Evolutionary conservation across 768 basidiomycete species (phyloP).

Genomic region (Hygrocybe punicea): DNA sequence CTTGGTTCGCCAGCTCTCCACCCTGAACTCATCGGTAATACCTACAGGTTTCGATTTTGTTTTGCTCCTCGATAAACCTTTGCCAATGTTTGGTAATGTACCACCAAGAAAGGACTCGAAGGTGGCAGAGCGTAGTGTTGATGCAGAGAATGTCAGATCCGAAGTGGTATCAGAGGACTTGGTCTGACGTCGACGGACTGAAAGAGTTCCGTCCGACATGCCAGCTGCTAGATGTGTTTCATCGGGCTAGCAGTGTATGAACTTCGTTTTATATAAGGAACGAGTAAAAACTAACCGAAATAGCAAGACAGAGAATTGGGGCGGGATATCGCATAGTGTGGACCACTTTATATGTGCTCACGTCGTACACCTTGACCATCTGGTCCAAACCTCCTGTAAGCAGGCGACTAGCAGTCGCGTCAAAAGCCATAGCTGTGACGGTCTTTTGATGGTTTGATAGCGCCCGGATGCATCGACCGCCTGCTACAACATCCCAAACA

Average conservation of each 20-base stretch:
- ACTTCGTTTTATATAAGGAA: constrained; percentile 2
- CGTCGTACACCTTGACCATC: constrained; percentile 98
- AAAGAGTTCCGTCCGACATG: constrained; percentile 98
- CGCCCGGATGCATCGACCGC: constrained; percentile 84
- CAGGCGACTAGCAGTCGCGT: constrained; percentile 69
- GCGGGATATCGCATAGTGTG: constrained; percentile 99
- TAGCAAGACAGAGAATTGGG: constrained; percentile 81
- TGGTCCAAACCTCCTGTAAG: constrained; percentile 92
- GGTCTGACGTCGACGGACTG: constrained; percentile 83
- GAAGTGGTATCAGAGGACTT: constrained; percentile 57
- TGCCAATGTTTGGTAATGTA: constrained; percentile 52
- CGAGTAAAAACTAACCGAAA: constrained; percentile 63
- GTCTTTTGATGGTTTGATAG: constrained; percentile 99
- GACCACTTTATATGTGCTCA: constrained; percentile 88
- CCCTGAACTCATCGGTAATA: constrained; percentile 71
- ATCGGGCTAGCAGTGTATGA: constrained; percentile 64
- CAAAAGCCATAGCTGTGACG: constrained; percentile 83
- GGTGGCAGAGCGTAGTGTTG: constrained; percentile 50
- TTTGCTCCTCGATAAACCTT: constrained; percentile 44
- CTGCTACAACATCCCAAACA: constrained; percentile 92
- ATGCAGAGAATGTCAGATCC: constrained; percentile 32
- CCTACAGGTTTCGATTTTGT: constrained; percentile 48
- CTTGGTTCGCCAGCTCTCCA: constrained; percentile 68
- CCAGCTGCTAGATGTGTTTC: constrained; percentile 95
- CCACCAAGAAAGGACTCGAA: constrained; percentile 67